Evolutionary conservation across 805 yeast species (phyloP).

Genomic region (Myxozyma mucilagina): DNA sequence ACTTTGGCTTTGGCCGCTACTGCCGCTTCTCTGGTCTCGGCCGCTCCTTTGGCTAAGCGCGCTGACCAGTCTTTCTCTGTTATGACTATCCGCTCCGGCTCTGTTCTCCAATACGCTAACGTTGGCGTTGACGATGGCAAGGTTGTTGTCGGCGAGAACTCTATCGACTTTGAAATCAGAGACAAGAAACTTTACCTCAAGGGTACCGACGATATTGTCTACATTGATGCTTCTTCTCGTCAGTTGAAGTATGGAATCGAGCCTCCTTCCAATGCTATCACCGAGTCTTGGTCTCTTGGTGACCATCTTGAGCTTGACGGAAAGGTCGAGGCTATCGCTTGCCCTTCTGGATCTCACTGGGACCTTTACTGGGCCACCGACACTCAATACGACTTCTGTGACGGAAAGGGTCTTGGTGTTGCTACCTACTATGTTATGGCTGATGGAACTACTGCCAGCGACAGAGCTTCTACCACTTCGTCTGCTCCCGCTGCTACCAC

Average conservation of each 20-base stretch:
- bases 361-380: conserved; percentile 20
- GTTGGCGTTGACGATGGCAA: background rate
- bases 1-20: background rate
- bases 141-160: background rate
- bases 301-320: conserved; percentile 13
- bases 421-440: conserved; percentile 7
- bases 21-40: background rate
- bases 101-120: background rate
- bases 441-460: background rate
- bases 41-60: conserved; percentile 8
- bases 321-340: conserved; percentile 12
- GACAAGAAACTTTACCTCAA: background rate
- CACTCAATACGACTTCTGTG: conserved; percentile 2
- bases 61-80: conserved; percentile 2
- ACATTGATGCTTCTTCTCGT: conserved; percentile 17
- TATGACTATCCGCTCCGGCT: conserved; percentile 9
- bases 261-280: conserved; percentile 6
- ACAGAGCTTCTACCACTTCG: background rate
- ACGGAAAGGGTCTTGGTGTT: conserved; percentile 15
- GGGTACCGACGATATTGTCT: conserved; percentile 13
- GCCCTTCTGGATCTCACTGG: conserved; percentile 9
- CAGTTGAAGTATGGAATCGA: conserved; percentile 12
- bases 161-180: conserved; percentile 5
- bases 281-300: conserved; percentile 17
- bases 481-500: conserved; percentile 6